Evolutionary conservation across 1,139 yeast species (phyloP).

Genomic region (Arxiozyma heterogenica): DNA sequence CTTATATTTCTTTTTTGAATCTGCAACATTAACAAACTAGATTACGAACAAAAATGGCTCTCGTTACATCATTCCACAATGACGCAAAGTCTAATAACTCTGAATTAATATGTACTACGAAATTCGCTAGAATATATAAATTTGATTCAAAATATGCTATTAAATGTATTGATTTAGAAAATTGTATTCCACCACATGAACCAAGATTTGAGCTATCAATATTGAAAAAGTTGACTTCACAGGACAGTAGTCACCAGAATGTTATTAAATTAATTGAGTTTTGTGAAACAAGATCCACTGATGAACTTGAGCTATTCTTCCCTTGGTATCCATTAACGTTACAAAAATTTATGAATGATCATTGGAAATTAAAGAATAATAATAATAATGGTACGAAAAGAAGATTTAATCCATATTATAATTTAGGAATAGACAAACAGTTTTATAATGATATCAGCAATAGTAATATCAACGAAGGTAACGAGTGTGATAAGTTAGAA

Average conservation of each 20-base stretch:
- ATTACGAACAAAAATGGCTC: neutral
- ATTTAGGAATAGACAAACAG: neutral
- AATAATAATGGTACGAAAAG: slow-evolving; percentile 11
- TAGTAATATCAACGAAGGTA: neutral
- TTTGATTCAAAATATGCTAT: slow-evolving; percentile 14
- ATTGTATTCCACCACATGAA: slow-evolving; percentile 27
- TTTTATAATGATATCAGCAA: too few relatives aligned
- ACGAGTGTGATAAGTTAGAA: slow-evolving; percentile 5
- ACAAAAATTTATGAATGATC: slow-evolving; percentile 16
- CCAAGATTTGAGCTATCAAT: slow-evolving; percentile 21
- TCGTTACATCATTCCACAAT: slow-evolving; percentile 1
- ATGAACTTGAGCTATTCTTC: slow-evolving; percentile 16
- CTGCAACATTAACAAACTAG: neutral
- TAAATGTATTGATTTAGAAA: slow-evolving; percentile 17
- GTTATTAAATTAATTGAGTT: slow-evolving; percentile 17
- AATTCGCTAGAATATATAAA: slow-evolving; percentile 20
- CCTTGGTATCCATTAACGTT: slow-evolving; percentile 17
- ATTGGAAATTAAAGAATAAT: neutral
- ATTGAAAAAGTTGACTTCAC: slow-evolving; percentile 10
- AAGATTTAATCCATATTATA: slow-evolving; percentile 30
- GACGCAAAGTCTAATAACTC: slow-evolving; percentile 3
- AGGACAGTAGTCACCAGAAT: slow-evolving; percentile 2
- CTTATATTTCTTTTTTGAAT: neutral
- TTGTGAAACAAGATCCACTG: slow-evolving; percentile 6
- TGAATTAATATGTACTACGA: slow-evolving; percentile 14